phyloP scores from a whole-genome alignment of 495 filamentous ascomycete genomes.

The Recurvomyces mirabilis region DNA sequence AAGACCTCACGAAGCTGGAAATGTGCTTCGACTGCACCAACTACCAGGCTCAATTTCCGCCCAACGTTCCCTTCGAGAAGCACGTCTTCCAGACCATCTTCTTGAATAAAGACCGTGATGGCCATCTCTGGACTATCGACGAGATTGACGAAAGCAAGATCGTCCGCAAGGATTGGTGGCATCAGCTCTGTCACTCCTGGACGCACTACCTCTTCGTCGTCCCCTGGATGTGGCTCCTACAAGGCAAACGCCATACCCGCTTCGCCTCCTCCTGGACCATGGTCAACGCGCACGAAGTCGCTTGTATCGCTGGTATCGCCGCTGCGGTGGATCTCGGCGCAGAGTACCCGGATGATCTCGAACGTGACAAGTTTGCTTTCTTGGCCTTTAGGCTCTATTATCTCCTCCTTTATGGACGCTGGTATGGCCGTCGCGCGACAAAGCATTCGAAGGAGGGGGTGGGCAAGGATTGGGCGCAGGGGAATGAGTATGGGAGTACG shows the following conservation, averaged over 20 bases:
- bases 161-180: slow-evolving; percentile 71
- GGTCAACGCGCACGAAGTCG: slow-evolving; percentile 78
- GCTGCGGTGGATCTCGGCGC: slow-evolving; percentile 70
- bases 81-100: slow-evolving; percentile 83
- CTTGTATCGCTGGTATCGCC: slow-evolving; percentile 65
- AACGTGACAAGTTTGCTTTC: slow-evolving; percentile 35
- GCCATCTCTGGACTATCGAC: slow-evolving; percentile 57
- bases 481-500: slow-evolving; percentile 41
- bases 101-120: slow-evolving; percentile 52
- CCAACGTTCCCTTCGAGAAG: slow-evolving; percentile 38
- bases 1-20: slow-evolving; percentile 59
- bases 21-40: slow-evolving; percentile 82
- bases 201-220: slow-evolving; percentile 71
- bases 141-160: slow-evolving; percentile 59
- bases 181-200: slow-evolving; percentile 72
- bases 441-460: slow-evolving; percentile 24
- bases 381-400: slow-evolving; percentile 32
- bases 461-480: slow-evolving; percentile 37
- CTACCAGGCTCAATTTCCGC: slow-evolving; percentile 73
- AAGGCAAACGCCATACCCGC: slow-evolving; percentile 53
- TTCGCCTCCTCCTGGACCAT: slow-evolving; percentile 72
- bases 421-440: slow-evolving; percentile 33
- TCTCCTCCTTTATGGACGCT: slow-evolving; percentile 30
- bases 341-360: slow-evolving; percentile 51
- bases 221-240: slow-evolving; percentile 71